These are phyloP conservation scores for Lyophyllum semitale DNA, from an alignment of 768 basidiomycete species.

Conservation along the genomic window DNA sequence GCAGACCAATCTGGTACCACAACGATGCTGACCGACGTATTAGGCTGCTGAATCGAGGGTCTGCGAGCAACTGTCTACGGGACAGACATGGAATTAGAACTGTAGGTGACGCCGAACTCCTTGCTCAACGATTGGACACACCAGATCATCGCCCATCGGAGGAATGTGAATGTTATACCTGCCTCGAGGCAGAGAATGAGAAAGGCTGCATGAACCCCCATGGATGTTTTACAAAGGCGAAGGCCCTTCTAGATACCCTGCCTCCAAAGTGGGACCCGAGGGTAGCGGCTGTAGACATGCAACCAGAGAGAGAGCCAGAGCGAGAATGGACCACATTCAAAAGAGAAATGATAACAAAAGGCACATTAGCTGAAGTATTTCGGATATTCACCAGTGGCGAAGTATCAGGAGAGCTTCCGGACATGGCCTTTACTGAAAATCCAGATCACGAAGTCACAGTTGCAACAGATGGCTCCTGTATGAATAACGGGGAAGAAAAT, in stretches of 20 bases:
- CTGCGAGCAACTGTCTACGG: slow-evolving; percentile 15
- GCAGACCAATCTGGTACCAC: slow-evolving; percentile 35
- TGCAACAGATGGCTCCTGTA: slow-evolving; percentile 10
- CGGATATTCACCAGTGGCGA: neutral
- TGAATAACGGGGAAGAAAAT: neutral
- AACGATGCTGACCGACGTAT: slow-evolving; percentile 5
- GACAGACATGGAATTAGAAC: slow-evolving; percentile 11
- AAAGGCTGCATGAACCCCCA: slow-evolving; percentile 18
- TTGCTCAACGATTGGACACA: neutral
- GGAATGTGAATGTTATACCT: neutral
- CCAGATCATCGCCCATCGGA: neutral
- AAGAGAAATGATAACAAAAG: neutral
- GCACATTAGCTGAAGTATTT: neutral
- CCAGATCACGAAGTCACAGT: neutral
- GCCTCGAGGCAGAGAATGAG: neutral
- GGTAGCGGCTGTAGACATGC: neutral
- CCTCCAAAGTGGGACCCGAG: slow-evolving; percentile 27
- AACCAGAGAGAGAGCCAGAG: neutral
- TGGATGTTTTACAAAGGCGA: slow-evolving; percentile 14
- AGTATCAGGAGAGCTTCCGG: neutral
- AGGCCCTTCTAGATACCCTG: slow-evolving; percentile 14
- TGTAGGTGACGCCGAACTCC: slow-evolving; percentile 9
- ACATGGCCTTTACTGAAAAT: neutral
- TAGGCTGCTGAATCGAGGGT: neutral
- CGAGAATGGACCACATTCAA: neutral